phyloP scores from a whole-genome alignment of 768 basidiomycete species.

The Calvatia gigantea region DNA sequence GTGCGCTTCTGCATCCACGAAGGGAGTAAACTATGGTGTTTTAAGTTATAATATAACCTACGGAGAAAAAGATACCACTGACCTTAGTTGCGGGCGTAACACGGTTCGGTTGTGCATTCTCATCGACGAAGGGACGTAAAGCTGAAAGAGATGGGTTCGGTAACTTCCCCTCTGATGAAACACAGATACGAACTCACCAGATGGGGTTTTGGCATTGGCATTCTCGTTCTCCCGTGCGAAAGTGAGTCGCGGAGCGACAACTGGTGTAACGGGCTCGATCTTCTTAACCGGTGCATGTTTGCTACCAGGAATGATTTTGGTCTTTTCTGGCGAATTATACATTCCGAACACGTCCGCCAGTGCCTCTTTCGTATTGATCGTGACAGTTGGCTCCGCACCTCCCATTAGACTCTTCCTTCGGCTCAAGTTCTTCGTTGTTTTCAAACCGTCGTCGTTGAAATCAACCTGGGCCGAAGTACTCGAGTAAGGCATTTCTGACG shows the following conservation, averaged over 20 bases:
- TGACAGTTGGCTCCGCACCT: constrained; percentile 77
- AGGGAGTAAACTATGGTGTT: constrained; percentile 58
- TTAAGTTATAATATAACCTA: constrained; percentile 2
- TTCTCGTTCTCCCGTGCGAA: constrained; percentile 37
- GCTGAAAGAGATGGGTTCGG: constrained; percentile 28
- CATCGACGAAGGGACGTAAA: constrained; percentile 71
- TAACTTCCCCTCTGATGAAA: constrained; percentile 13
- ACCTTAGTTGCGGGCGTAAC: constrained; percentile 42
- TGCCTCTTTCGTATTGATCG: constrained; percentile 96
- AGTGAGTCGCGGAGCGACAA: constrained; percentile 31
- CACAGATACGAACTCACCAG: constrained; percentile 20
- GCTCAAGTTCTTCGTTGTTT: constrained; percentile 38
- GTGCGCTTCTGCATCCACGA: constrained; percentile 50
- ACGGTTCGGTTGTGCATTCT: constrained; percentile 46
- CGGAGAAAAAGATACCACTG: constrained; percentile 7
- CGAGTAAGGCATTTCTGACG: constrained; percentile 35
- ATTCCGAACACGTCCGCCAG: constrained; percentile 92
- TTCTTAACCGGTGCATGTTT: constrained; percentile 72
- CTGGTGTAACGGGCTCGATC: constrained; percentile 55
- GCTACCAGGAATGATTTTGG: constrained; percentile 58
- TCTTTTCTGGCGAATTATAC: constrained; percentile 90
- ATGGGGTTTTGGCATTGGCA: constrained; percentile 35
- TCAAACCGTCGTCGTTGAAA: constrained; percentile 59
- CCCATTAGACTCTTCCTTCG: constrained; percentile 42
- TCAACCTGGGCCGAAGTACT: constrained; percentile 41